These are phyloP conservation scores for Bruguiera hainesii DNA, from an alignment of 441 rosid genomes.

Conservation along the genomic window DNA sequence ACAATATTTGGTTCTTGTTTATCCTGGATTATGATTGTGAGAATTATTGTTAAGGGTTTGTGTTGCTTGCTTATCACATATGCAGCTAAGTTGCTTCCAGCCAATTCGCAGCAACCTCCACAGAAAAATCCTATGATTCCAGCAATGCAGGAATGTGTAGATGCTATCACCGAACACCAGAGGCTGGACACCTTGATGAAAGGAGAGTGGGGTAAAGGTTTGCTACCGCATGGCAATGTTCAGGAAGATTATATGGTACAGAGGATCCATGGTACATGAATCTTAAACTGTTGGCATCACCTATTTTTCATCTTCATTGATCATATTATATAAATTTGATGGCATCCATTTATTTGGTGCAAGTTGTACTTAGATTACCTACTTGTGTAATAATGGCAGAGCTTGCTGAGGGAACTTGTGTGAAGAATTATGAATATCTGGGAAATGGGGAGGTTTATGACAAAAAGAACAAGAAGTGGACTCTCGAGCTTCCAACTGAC, in stretches of 20 bases:
- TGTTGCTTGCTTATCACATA: conserved; percentile 22
- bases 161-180: conserved; percentile 91
- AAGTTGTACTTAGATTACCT: conserved; percentile 8
- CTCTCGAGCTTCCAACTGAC: conserved; percentile 80
- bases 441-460: conserved; percentile 64
- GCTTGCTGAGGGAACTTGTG: conserved; percentile 92
- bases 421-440: conserved; percentile 82
- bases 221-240: conserved; percentile 74
- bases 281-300: not conserved
- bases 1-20: not conserved
- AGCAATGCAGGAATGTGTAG: conserved; percentile 75
- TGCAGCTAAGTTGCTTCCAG: conserved; percentile 57
- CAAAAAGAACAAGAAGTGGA: conserved; percentile 68
- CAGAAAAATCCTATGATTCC: conserved; percentile 68
- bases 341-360: conserved; percentile 3
- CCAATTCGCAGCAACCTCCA: conserved; percentile 53
- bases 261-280: conserved; percentile 63
- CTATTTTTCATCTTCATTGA: not conserved
- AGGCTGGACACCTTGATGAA: conserved; percentile 83
- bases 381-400: conserved; percentile 40
- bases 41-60: conserved; percentile 6
- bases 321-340: conserved; percentile 4
- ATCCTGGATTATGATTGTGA: not conserved
- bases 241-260: conserved; percentile 68
- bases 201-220: conserved; percentile 92